These are phyloP conservation scores for Leucogyrophana mollusca DNA, from an alignment of 768 basidiomycete species.

Conservation along the genomic window DNA sequence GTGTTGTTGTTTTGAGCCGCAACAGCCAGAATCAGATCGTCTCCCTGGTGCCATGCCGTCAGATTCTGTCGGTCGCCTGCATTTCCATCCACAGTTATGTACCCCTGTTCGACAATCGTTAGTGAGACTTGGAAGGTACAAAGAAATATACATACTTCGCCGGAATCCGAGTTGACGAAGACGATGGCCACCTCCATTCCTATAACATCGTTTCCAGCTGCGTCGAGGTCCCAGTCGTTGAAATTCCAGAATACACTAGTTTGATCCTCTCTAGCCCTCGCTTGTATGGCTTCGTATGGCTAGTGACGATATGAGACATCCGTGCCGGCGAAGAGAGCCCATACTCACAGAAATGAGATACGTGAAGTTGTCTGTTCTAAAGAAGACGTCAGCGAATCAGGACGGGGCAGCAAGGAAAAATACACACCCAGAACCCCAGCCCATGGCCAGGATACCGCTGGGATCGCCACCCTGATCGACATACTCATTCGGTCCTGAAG, in stretches of 20 bases:
- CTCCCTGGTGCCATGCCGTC: constrained; percentile 72
- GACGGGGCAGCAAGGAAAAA: background rate
- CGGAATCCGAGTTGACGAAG: constrained; percentile 73
- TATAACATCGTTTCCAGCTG: constrained; percentile 44
- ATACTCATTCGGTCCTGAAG: constrained; percentile 48
- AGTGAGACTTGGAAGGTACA: constrained; percentile 10
- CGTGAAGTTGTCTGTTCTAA: constrained; percentile 63
- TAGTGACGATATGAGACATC: constrained; percentile 14
- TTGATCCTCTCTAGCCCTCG: constrained; percentile 56
- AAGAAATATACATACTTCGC: constrained; percentile 43
- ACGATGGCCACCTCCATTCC: constrained; percentile 63
- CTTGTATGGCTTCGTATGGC: constrained; percentile 75
- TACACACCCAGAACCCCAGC: constrained; percentile 73
- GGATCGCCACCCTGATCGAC: constrained; percentile 35
- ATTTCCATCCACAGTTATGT: constrained; percentile 79
- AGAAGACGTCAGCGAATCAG: background rate
- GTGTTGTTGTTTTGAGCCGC: constrained; percentile 68
- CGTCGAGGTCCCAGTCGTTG: constrained; percentile 57
- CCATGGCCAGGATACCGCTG: constrained; percentile 76
- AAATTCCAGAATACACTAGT: constrained; percentile 62
- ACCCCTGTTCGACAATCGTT: constrained; percentile 21
- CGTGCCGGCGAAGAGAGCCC: constrained; percentile 17
- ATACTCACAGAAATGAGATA: constrained; percentile 63
- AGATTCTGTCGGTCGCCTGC: constrained; percentile 73
- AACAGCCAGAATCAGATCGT: constrained; percentile 66